Evolutionary conservation across 2,329 filamentous ascomycete species (phyloP).

Genomic region (Phaeosphaeriaceae sp.): DNA sequence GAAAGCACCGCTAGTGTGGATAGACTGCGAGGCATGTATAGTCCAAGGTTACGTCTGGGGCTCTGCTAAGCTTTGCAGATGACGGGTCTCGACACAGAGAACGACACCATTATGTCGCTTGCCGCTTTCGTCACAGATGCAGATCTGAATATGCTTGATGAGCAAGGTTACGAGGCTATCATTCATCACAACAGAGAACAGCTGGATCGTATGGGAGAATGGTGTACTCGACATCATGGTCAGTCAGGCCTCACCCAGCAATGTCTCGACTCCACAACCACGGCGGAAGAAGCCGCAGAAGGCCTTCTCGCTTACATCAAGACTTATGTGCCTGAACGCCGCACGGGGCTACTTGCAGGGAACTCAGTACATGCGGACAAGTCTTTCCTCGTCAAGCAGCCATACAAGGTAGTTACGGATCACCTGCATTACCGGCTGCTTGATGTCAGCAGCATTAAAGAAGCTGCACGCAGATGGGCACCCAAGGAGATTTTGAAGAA

Average conservation of each 20-base stretch:
- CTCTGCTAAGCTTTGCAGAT: conserved; percentile 66
- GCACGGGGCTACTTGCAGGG: conserved; percentile 79
- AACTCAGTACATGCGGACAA: conserved; percentile 93
- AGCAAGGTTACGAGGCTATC: conserved; percentile 78
- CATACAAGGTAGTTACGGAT: conserved; percentile 75
- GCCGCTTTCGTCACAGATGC: conserved; percentile 90
- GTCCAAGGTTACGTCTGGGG: background rate
- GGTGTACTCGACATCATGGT: conserved; percentile 84
- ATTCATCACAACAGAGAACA: conserved; percentile 75
- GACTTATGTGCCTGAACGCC: conserved; percentile 69
- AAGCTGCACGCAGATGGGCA: conserved; percentile 85
- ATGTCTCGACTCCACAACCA: conserved; percentile 75
- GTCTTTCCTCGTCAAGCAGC: conserved; percentile 76
- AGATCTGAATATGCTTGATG: conserved; percentile 77
- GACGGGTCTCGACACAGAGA: conserved; percentile 82
- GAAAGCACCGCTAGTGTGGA: conserved; percentile 79
- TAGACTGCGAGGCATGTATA: conserved; percentile 72
- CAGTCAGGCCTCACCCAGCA: conserved; percentile 80
- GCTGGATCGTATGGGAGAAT: conserved; percentile 83
- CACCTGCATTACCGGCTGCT: conserved; percentile 89
- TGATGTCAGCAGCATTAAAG: conserved; percentile 92
- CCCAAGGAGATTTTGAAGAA: conserved; percentile 64
- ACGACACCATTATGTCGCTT: conserved; percentile 87
- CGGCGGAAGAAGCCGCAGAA: conserved; percentile 73
- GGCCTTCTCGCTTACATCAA: conserved; percentile 81